Conservation (phyloP, 345 rosid species). For the Streptanthus diversifolius region DNA sequence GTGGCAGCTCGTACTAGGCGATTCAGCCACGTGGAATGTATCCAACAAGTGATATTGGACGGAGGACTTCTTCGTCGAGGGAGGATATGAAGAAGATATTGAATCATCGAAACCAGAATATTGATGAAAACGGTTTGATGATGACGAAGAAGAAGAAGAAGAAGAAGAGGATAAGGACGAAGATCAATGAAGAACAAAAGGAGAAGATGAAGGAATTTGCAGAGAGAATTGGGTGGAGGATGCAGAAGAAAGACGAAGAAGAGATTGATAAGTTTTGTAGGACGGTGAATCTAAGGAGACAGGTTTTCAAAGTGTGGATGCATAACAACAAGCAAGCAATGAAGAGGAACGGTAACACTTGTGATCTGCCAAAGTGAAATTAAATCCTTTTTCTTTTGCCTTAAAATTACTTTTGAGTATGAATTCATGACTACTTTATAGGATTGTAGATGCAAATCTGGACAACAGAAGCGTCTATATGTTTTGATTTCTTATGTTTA, state of each 20-base stretch:
- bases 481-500: background rate
- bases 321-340: slow-evolving; percentile 70
- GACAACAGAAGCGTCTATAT: background rate
- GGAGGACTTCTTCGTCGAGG: slow-evolving; percentile 28
- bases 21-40: slow-evolving; percentile 28
- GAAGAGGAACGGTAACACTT: slow-evolving; percentile 44
- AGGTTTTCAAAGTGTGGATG: slow-evolving; percentile 74
- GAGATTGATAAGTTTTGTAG: slow-evolving; percentile 50
- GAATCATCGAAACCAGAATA: background rate
- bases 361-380: slow-evolving; percentile 18
- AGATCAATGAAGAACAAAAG: slow-evolving; percentile 60
- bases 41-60: slow-evolving; percentile 12
- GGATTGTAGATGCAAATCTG: slow-evolving; percentile 19
- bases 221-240: slow-evolving; percentile 53
- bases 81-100: slow-evolving; percentile 25
- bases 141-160: slow-evolving; percentile 28
- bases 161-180: slow-evolving; percentile 62
- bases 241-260: slow-evolving; percentile 52
- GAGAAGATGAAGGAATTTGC: slow-evolving; percentile 63
- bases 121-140: background rate
- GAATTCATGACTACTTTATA: background rate
- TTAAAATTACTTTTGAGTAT: background rate
- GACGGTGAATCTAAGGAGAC: slow-evolving; percentile 48
- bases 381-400: background rate
- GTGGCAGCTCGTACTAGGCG: slow-evolving; percentile 24